Conservation (phyloP, 306 rosid species). For the Corylus heterophylla region DNA sequence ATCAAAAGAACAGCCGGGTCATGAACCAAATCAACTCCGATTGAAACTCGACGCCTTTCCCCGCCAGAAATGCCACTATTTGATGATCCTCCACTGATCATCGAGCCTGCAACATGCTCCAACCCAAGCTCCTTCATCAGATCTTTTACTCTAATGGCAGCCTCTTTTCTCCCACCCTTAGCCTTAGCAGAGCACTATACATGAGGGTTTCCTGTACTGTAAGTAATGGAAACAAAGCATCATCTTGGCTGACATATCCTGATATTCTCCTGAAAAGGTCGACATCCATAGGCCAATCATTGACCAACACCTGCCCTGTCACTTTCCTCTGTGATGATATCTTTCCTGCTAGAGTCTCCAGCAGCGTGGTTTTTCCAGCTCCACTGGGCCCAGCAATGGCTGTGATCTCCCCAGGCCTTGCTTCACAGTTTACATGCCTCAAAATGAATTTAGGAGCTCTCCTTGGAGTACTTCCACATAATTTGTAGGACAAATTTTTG, state of each 20-base stretch:
- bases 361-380: constrained; percentile 94
- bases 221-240: constrained; percentile 78
- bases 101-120: constrained; percentile 71
- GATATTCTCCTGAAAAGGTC: constrained; percentile 56
- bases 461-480: constrained; percentile 41
- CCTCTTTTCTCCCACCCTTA: constrained; percentile 54
- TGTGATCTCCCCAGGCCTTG: constrained; percentile 75
- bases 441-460: constrained; percentile 52
- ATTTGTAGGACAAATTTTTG: constrained; percentile 60
- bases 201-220: constrained; percentile 87
- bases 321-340: constrained; percentile 43
- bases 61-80: constrained; percentile 75
- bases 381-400: constrained; percentile 99
- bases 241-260: constrained; percentile 84
- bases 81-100: constrained; percentile 69
- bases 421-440: constrained; percentile 78
- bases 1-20: constrained; percentile 84
- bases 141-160: constrained; percentile 57
- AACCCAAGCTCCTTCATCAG: constrained; percentile 83
- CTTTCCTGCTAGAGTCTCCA: constrained; percentile 84
- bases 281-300: constrained; percentile 53
- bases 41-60: constrained; percentile 87
- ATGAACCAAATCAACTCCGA: constrained; percentile 92
- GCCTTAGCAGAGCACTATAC: constrained; percentile 86
- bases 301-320: constrained; percentile 75